Conservation (phyloP, 225 moss, liverwort and hornwort genomes). For the Thuidium tamariscinum region DNA sequence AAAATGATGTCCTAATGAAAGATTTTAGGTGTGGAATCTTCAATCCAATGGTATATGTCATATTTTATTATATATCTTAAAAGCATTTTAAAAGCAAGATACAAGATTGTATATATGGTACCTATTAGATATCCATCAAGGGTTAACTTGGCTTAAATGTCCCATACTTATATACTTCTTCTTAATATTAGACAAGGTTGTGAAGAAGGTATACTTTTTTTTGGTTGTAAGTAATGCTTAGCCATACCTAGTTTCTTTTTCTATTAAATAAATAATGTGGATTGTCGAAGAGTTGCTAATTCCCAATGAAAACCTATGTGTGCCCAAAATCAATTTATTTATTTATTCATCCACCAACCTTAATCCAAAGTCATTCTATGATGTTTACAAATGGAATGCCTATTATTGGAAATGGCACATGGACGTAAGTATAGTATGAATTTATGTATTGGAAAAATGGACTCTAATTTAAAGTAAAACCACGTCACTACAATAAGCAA, state of each 20-base stretch:
- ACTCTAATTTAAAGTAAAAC: too few relatives aligned
- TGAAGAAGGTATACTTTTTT: too few relatives aligned
- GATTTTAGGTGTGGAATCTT: neutral
- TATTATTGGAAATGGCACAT: neutral
- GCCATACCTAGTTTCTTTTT: too few relatives aligned
- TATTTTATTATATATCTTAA: neutral
- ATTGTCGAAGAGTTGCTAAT: neutral
- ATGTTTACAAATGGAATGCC: neutral
- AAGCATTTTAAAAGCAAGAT: neutral
- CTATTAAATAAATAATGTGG: too few relatives aligned
- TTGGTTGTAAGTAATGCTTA: too few relatives aligned
- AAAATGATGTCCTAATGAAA: neutral
- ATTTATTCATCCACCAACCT: fast-evolving
- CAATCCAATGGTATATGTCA: neutral
- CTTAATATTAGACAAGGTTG: fast-evolving
- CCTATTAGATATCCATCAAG: neutral
- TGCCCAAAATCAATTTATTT: neutral
- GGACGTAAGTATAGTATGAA: fast-evolving
- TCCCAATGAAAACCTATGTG: fast-evolving
- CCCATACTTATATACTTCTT: fast-evolving
- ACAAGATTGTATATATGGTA: neutral
- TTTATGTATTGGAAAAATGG: fast-evolving
- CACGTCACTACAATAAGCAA: fast-evolving
- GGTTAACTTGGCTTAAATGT: neutral
- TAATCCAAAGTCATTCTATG: neutral